Base-by-base conservation (phyloP, 768 basidiomycete genomes). In the Glaciozyma antarctica region DNA sequence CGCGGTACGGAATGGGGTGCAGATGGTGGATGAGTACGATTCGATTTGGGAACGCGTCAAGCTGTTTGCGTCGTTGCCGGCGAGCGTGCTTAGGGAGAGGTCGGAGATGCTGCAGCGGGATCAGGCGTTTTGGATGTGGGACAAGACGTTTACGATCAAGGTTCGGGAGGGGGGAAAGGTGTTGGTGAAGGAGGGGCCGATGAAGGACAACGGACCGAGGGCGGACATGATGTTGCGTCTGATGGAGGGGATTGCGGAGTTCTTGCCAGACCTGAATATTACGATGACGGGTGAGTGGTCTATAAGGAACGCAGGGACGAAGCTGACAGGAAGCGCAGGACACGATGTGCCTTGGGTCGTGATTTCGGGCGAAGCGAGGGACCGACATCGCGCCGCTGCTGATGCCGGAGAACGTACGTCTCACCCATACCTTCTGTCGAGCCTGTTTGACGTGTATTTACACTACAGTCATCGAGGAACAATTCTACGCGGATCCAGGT, bases 21-120 rank as follows among this genome's bases (percentile, higher is more conserved):
- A 84, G 72, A 83, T 97, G 78, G 79, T 89, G 7, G 93, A 97
- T 76, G 93, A 97, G 75, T 95, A 90, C 72, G 89, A 79, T 67
- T 77, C 77, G 64, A 90, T 83, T 55, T 66, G 74, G 62, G 68
- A 65, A 21, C 78, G 79, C 55, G 66, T 82, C 12, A 75, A 78
- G 38, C 81, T 80, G 0, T 81, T 79, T 72, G 80, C 78, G 77
- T 81, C 78, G 13, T 69, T 81, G 15, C 55, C 62, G 2, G 56
- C 66, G n/a, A 51, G 54, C 16, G 52, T 69, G 5, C 56, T 74
- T 0, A 59, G 58, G 41, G 44, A 62, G 49, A 63, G 73, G 6
- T 55, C 59, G 38, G 32, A 59, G 30, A 52, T 62, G 61, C 51
- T 73, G 16, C 63, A 67, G 54, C 60, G 64, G 4, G 65, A 59